A percentile compares a stretch with the other conserved stretches of the same genome.
Evolutionary conservation across 1,284 basidiomycete species (phyloP).

Genomic region (Cutaneotrichosporon mucoides): DNA sequence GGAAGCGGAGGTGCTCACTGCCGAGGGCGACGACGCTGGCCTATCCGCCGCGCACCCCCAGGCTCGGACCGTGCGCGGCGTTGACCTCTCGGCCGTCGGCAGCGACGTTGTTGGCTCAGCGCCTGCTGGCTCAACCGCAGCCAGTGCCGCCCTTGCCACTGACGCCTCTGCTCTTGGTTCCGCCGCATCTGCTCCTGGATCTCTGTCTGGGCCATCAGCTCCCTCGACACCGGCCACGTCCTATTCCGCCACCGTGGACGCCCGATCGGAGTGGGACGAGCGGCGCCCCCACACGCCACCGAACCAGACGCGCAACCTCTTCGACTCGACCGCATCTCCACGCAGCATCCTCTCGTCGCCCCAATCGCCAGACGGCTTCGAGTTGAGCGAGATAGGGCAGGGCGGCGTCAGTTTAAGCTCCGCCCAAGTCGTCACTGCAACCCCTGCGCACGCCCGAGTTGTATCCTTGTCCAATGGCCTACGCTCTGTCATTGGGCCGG

Average conservation of each 20-base stretch:
- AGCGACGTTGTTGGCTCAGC: neutral
- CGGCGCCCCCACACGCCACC: neutral
- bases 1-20: neutral
- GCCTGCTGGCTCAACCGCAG: neutral
- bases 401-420: conserved; percentile 1
- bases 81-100: neutral
- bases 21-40: neutral
- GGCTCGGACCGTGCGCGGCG: neutral
- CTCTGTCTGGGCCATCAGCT: too few relatives aligned
- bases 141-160: too few relatives aligned
- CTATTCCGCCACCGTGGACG: too few relatives aligned
- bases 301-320: neutral
- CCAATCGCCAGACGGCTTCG: neutral
- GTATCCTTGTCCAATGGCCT: conserved; percentile 4
- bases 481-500: neutral
- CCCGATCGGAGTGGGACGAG: too few relatives aligned
- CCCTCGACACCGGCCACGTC: too few relatives aligned
- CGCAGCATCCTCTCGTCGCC: conserved; percentile 1
- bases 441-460: conserved; percentile 1
- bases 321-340: neutral
- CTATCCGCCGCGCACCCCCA: neutral
- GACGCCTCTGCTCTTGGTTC: too few relatives aligned
- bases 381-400: neutral
- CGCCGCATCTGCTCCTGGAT: too few relatives aligned
- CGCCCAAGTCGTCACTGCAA: conserved; percentile 7